These are phyloP conservation scores for Eimeria necatrix DNA, from an alignment of 169 alveolate genomes.

Conservation along the genomic window DNA sequence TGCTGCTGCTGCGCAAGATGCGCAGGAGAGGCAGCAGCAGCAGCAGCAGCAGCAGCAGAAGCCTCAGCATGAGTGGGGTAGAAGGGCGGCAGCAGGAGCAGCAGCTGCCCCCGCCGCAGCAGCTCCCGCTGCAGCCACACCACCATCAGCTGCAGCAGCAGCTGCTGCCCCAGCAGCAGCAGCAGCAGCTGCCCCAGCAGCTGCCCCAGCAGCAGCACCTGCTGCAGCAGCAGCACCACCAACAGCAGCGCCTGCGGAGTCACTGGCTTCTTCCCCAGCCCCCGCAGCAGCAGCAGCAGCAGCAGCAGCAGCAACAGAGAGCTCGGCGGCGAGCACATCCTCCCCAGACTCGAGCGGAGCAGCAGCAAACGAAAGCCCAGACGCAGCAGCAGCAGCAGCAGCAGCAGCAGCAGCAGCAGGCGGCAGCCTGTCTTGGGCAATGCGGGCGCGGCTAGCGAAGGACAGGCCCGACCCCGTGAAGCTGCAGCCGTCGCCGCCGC, in stretches of 20 bases:
- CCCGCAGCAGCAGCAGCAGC: neutral
- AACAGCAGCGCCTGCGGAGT: neutral
- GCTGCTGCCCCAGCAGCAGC: neutral
- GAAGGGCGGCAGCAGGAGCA: neutral
- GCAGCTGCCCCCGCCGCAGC: conserved; percentile 46
- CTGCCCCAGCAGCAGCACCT: neutral
- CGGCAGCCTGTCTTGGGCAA: conserved; percentile 63
- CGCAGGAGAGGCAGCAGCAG: neutral
- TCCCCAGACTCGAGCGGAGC: neutral
- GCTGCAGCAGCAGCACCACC: neutral
- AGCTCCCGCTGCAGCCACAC: neutral
- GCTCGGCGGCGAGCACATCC: too few relatives aligned
- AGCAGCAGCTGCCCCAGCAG: conserved; percentile 6
- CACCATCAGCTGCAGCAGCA: neutral
- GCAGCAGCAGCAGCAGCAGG: neutral
- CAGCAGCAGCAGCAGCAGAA: neutral
- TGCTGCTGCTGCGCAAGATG: neutral
- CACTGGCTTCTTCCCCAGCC: neutral
- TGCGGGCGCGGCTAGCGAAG: conserved; percentile 69
- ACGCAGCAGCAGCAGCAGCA: conserved; percentile 61
- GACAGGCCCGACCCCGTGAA: conserved; percentile 48
- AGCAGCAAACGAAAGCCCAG: neutral
- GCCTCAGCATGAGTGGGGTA: neutral
- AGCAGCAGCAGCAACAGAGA: conserved; percentile 39
- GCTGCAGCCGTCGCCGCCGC: neutral